Conservation (phyloP, 2,329 filamentous ascomycete species). For the Paraphoma sp. region DNA sequence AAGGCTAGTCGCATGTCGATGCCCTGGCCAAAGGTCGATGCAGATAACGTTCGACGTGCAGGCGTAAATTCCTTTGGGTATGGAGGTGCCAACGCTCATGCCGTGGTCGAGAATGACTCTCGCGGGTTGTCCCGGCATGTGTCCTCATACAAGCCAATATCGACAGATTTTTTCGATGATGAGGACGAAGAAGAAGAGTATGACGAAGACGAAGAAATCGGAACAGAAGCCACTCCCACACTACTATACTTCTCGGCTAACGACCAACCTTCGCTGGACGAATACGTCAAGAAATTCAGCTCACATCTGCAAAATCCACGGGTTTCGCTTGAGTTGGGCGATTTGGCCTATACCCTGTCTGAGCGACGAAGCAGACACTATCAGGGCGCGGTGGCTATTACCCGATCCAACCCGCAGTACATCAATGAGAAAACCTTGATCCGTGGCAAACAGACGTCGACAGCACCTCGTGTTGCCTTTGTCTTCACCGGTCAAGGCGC, state of each 20-base stretch:
- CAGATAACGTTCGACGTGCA: constrained; percentile 4
- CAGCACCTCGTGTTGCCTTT: constrained; percentile 1
- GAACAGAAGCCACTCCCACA: background rate
- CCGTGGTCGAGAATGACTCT: constrained; percentile 10
- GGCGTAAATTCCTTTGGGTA: constrained; percentile 28
- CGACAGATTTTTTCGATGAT: background rate
- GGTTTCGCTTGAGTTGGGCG: background rate
- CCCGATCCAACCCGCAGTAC: background rate
- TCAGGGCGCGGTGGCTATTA: background rate
- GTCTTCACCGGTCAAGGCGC: constrained; percentile 16
- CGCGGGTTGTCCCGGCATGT: background rate
- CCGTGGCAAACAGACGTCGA: background rate
- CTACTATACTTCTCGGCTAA: background rate
- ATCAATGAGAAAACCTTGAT: background rate
- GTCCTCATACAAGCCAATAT: background rate
- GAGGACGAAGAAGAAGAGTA: constrained; percentile 1
- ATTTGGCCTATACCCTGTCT: background rate
- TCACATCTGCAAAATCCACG: background rate
- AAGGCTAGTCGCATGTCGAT: constrained; percentile 5
- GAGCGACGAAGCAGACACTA: background rate
- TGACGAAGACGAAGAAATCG: background rate
- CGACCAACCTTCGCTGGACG: background rate
- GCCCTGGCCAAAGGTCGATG: constrained; percentile 8
- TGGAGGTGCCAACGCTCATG: constrained; percentile 28
- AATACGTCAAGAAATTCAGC: background rate